Evolutionary conservation across 768 basidiomycete species (phyloP), one percentile per base, ranked within the genome.

Genomic region (Lactarius tabidus): DNA sequence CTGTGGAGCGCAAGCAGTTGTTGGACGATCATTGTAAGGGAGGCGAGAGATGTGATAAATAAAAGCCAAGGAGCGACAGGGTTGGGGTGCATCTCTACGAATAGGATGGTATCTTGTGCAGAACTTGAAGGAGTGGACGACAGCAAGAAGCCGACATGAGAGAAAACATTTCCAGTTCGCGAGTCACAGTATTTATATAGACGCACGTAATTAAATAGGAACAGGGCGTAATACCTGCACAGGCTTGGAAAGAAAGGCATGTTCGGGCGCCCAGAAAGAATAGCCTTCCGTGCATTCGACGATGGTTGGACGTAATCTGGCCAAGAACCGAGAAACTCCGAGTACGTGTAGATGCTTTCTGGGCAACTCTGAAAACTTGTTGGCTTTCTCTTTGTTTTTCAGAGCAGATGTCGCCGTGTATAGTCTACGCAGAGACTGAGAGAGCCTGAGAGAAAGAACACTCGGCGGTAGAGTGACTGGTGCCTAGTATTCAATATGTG

Each of bases 11-110:
- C 36, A 12, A 35, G 51, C 51, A 62, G 20, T 58, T 66, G 65
- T 28, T 45, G 12, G 20, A 12, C 15, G 17, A 62, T 45, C 60
- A 62, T 38, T 26, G 62, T 15, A 28, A 66, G 41, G 18, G 60
- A 66, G 1, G 45, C 61, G 23, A 62, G 26, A 53, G 65, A 41
- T 28, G 18, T 54, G 23, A 66, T 62, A 57, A 66, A 62, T 53
- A 66, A 66, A 36, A 66, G 52, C 1, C 51, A 66, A 62, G 65
- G 65, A 66, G 65, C 60, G 65, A 28, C 61, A 26, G 57, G 43
- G 20, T 62, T 33, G 51, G 56, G 52, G 33, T 38, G 41, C 60
- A 62, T 66, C 9, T 39, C 35, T 41, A 53, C 52, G 48, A 36
- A 39, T 59, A 59, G 65, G 18, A 33, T 61, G n/a, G 45, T 23